Evolutionary conservation across 805 yeast genomes (phyloP), one percentile per base, ranked within the genome.

Genomic region (Zygosaccharomyces lentus): DNA sequence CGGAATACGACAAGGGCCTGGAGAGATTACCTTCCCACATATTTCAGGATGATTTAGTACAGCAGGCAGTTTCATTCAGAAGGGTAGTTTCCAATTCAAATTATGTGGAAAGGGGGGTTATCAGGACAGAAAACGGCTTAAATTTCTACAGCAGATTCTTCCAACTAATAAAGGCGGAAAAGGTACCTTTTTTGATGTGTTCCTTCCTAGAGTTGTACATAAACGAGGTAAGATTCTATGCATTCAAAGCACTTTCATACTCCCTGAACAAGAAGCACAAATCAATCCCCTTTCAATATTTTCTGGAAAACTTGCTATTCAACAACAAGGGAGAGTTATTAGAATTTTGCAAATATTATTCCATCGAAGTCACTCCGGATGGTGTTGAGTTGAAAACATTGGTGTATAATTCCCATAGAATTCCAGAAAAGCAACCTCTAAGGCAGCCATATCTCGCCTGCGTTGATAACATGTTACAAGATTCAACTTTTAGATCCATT

Each of bases 161-260:
- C 63, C 66, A 76, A 37, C 69, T 78, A 7, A 67, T 81, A 32
- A 66, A 74, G 35, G 66, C 73, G 3, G 71, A 77, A 0, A 58
- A 65, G 6, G 74, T 80, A 1, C 93, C 96, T 1, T 76, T 81
- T 46, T 67, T 90, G 23, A 64, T 88, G 61, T 73, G 87, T 2
- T 88, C 91, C 48, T 67, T 91, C 31, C 65, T 87, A 15, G 96
- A 93, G 61, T 79, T 82, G 2, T 89, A 85, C 54, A 80, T 87
- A 59, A 86, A 84, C 56, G 91, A 88, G 47, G 71, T 89, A 2
- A 66, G 97, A 37, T 81, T 84, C 53, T 79, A 80, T 56, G 89
- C 91, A 0, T 60, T 91, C 46, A 79, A 78, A 55, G 69, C 87
- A 0, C 70, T 93, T 69, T 68, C 84, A 3, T 70, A 77, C 47